phyloP scores from a whole-genome alignment of 1,284 basidiomycete genomes.

The Leucoagaricus sp. region DNA sequence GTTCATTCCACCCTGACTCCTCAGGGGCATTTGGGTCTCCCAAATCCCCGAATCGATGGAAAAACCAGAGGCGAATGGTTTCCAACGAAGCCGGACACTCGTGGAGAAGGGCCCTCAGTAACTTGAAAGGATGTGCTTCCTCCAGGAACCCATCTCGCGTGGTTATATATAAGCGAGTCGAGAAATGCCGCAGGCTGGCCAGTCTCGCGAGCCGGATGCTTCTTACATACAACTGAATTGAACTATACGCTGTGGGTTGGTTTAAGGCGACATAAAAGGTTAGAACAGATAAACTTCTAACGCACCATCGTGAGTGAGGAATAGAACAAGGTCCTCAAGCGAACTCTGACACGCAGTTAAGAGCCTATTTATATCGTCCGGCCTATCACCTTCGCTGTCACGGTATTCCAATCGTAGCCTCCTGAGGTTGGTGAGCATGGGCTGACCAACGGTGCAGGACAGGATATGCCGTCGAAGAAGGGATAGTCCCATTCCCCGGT shows the following conservation, averaged over 20 bases:
- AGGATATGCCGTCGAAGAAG: slow-evolving; percentile 1
- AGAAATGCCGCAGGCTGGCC: slow-evolving; percentile 4
- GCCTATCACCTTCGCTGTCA: slow-evolving; percentile 2
- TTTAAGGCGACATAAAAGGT: too few species aligned
- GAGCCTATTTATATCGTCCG: slow-evolving; percentile 1
- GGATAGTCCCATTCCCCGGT: slow-evolving; percentile 2
- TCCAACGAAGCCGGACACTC: slow-evolving; percentile 7
- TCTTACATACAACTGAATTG: not conserved
- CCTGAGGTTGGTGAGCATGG: slow-evolving; percentile 1
- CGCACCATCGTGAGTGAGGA: slow-evolving; percentile 12
- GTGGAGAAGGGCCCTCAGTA: not conserved
- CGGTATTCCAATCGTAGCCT: slow-evolving; percentile 7
- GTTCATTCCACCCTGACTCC: slow-evolving; percentile 6
- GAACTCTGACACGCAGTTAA: slow-evolving; percentile 10
- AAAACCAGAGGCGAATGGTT: slow-evolving; percentile 4
- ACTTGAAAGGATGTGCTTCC: slow-evolving; percentile 4
- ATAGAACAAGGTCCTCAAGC: slow-evolving; percentile 9
- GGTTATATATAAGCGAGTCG: slow-evolving; percentile 6
- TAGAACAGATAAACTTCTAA: not conserved
- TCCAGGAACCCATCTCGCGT: slow-evolving; percentile 6
- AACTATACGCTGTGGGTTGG: slow-evolving; percentile 5
- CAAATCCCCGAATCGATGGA: slow-evolving; percentile 10
- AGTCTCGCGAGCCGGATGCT: slow-evolving; percentile 5
- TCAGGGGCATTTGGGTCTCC: slow-evolving; percentile 2
- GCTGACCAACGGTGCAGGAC: not conserved